Conservation (phyloP, 1,284 basidiomycete genomes). For the Xerocomus minutiporus region DNA sequence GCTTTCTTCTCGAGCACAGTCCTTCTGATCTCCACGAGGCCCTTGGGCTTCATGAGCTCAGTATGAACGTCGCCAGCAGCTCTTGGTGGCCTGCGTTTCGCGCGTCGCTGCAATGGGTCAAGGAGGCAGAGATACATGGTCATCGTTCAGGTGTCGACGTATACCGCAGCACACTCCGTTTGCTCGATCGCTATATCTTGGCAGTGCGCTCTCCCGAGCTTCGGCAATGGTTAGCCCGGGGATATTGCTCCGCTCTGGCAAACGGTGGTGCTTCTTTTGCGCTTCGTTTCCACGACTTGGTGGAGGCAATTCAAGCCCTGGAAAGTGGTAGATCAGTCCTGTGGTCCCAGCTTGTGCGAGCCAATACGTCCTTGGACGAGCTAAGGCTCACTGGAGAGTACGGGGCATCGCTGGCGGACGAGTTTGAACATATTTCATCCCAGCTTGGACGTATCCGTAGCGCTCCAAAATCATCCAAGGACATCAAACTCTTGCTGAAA, state of each 20-base stretch:
- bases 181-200: slow-evolving; percentile 14
- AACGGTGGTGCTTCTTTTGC: slow-evolving; percentile 21
- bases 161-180: slow-evolving; percentile 21
- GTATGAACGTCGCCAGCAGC: slow-evolving; percentile 17
- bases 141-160: slow-evolving; percentile 27
- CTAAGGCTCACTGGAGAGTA: slow-evolving; percentile 19
- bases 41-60: slow-evolving; percentile 25
- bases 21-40: slow-evolving; percentile 27
- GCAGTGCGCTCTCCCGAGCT: slow-evolving; percentile 18
- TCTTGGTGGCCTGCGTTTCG: slow-evolving; percentile 20
- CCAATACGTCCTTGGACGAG: slow-evolving; percentile 24
- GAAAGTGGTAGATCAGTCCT: slow-evolving; percentile 24
- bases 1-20: slow-evolving; percentile 20
- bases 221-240: slow-evolving; percentile 14
- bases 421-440: slow-evolving; percentile 21
- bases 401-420: slow-evolving; percentile 20
- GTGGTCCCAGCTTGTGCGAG: slow-evolving; percentile 27
- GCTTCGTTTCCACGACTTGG: slow-evolving; percentile 16
- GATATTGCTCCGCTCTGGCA: slow-evolving; percentile 14
- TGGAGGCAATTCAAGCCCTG: slow-evolving; percentile 24
- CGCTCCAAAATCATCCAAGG: slow-evolving; percentile 11
- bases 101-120: slow-evolving; percentile 21
- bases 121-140: slow-evolving; percentile 18
- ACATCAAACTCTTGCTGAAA: slow-evolving; percentile 20
- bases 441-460: slow-evolving; percentile 19